Evolutionary conservation across 106 monocot genomes (phyloP).

Genomic region (Phalaenopsis aphrodite): DNA sequence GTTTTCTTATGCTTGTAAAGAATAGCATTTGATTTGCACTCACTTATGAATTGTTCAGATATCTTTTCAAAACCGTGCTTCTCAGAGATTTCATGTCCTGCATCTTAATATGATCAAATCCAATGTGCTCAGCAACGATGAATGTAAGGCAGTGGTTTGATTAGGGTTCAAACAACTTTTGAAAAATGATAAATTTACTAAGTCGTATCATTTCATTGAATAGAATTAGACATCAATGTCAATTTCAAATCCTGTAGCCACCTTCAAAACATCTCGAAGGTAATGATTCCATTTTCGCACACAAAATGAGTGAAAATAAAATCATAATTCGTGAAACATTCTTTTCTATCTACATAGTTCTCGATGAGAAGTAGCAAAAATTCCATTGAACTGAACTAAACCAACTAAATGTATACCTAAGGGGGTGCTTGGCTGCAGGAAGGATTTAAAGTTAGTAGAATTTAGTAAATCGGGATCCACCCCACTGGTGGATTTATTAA

Average conservation of each 20-base stretch:
- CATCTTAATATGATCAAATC: constrained; percentile 33
- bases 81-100: constrained; percentile 44
- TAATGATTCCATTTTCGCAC: neutral
- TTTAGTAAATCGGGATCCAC: too few relatives aligned
- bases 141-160: neutral
- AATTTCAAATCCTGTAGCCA: neutral
- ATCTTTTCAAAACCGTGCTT: constrained; percentile 89
- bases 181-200: neutral
- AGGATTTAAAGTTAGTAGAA: too few relatives aligned
- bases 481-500: too few relatives aligned
- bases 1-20: constrained; percentile 96
- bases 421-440: too few relatives aligned
- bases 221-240: too few relatives aligned
- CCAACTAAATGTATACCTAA: neutral
- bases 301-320: neutral
- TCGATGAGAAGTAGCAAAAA: neutral
- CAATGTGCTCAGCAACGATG: neutral
- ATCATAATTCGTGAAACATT: neutral
- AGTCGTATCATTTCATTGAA: too few relatives aligned
- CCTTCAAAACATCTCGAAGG: neutral
- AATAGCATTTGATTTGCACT: constrained; percentile 86
- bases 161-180: neutral
- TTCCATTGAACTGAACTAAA: neutral
- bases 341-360: neutral
- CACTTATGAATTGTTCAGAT: constrained; percentile 73